Evolutionary conservation across 139 green algal species (phyloP), one percentile per base, ranked within the genome.

Genomic region (Chloropicon primus): DNA sequence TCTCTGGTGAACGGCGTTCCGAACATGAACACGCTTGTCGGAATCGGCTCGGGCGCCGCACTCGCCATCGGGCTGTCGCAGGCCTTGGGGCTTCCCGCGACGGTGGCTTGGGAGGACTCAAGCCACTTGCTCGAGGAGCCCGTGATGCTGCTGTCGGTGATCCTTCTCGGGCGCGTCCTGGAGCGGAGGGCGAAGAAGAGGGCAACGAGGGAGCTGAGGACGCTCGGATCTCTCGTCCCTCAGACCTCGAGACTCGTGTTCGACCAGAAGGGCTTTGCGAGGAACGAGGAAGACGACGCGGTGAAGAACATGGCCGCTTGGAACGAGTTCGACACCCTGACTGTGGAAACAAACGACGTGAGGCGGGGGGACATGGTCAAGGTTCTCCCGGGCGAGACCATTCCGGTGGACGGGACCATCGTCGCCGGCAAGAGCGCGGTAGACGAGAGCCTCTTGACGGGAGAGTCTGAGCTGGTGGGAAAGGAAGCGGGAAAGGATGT

Each of bases 21-120:
- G 0, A 95, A 98, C 87, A 99, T 99, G 95, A 97, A 98, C 91
- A 93, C 87, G 26, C 90, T 99, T n/a, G 94, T 99, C 26, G 89
- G 84, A 0, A 82, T 99, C 72, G 95, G 95, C 1, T 91, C 94
- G 0, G 80, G 81, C 2, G 87, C 94, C 24, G 88, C 91, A 0
- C 97, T 98, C 83, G 90, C 79, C 22, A 88, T 97, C 21, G 91
- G 82, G 81, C 88, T 87, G 26, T 62, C 41, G 41, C 41, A 62
- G 41, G 41, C 41, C 41, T 17, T 62, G 10, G 41, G 41, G 10
- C 41, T 62, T 17, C 41, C 41, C 10, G 41, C 41, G 10, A 62
- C 41, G 41, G 41, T 17, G 41, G 41, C 41, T 5, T 62, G 41
- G 41, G 41, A 5, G 41, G 41, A 62, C 41, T 62, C 41, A 17